Percentiles rank a stretch among this genome's conserved stretches.
Conservation (phyloP, 352 stramenopile genomes). For the Phytophthora sojae region DNA sequence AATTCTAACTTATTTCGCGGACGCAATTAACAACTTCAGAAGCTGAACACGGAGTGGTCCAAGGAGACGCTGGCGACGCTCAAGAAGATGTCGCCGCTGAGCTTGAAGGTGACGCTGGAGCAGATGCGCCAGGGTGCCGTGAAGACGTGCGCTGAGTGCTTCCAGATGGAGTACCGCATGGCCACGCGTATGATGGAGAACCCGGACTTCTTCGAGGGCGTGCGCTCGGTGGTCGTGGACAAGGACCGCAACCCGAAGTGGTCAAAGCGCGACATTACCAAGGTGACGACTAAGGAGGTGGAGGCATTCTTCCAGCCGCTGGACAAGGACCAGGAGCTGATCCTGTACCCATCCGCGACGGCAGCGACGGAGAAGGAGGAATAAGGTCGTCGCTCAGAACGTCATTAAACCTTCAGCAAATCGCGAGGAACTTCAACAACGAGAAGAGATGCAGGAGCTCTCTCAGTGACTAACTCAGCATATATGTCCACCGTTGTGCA, state of each 20-base stretch:
- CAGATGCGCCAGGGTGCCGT: slow-evolving; percentile 91
- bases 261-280: slow-evolving; percentile 65
- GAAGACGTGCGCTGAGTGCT: slow-evolving; percentile 90
- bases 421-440: slow-evolving; percentile 39
- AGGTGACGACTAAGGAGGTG: slow-evolving; percentile 77
- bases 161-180: slow-evolving; percentile 96
- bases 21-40: slow-evolving; percentile 35
- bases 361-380: slow-evolving; percentile 40
- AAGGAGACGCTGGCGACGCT: slow-evolving; percentile 85
- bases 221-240: slow-evolving; percentile 96
- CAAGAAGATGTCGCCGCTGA: slow-evolving; percentile 93
- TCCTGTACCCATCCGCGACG: slow-evolving; percentile 65
- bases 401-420: slow-evolving; percentile 32
- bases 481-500: slow-evolving; percentile 27
- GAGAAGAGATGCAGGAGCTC: slow-evolving; percentile 32
- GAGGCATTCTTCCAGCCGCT: slow-evolving; percentile 84
- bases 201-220: slow-evolving; percentile 97
- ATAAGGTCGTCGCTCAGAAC: slow-evolving; percentile 36
- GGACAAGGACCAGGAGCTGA: slow-evolving; percentile 76
- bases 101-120: slow-evolving; percentile 94
- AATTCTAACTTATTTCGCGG: slow-evolving; percentile 8
- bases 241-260: slow-evolving; percentile 96
- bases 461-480: slow-evolving; percentile 29
- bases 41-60: slow-evolving; percentile 78
- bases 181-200: slow-evolving; percentile 88